A percentile compares a stretch with the other conserved stretches of the same genome.
Conservation (phyloP, 2,329 filamentous ascomycete genomes). For the Pseudonectria buxi region DNA sequence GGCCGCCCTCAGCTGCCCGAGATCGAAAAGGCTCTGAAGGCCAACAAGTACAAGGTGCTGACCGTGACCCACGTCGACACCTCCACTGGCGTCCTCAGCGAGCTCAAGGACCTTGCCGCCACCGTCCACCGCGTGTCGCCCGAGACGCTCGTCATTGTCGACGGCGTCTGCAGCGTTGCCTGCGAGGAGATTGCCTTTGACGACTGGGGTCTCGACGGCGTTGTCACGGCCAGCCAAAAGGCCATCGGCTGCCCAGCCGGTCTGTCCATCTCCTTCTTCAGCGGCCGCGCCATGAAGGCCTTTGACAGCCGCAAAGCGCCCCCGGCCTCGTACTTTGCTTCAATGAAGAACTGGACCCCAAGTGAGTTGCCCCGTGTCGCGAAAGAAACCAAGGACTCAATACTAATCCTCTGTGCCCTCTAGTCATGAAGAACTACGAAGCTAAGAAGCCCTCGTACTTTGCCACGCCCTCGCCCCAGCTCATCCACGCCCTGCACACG, state of each 20-base stretch:
- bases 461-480: conserved; percentile 89
- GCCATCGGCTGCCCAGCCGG: conserved; percentile 93
- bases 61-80: conserved; percentile 98
- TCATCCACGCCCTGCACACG: conserved; percentile 88
- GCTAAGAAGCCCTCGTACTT: conserved; percentile 97
- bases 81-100: conserved; percentile 89
- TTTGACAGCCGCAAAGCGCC: conserved; percentile 76
- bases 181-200: conserved; percentile 96
- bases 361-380: conserved; percentile 44
- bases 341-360: conserved; percentile 94
- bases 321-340: conserved; percentile 86
- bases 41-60: conserved; percentile 89
- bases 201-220: conserved; percentile 86
- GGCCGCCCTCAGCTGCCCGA: conserved; percentile 79
- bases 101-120: conserved; percentile 77
- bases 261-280: conserved; percentile 90
- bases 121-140: conserved; percentile 82
- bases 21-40: conserved; percentile 79
- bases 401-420: conserved; percentile 8
- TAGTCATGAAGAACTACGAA: conserved; percentile 98
- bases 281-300: conserved; percentile 73
- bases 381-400: neutral
- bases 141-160: conserved; percentile 84
- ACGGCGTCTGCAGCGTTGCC: conserved; percentile 95
- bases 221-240: conserved; percentile 93